These are phyloP conservation scores for Coemansia sp. DNA, from an alignment of 192 early-diverging fungal genomes.

Conservation along the genomic window DNA sequence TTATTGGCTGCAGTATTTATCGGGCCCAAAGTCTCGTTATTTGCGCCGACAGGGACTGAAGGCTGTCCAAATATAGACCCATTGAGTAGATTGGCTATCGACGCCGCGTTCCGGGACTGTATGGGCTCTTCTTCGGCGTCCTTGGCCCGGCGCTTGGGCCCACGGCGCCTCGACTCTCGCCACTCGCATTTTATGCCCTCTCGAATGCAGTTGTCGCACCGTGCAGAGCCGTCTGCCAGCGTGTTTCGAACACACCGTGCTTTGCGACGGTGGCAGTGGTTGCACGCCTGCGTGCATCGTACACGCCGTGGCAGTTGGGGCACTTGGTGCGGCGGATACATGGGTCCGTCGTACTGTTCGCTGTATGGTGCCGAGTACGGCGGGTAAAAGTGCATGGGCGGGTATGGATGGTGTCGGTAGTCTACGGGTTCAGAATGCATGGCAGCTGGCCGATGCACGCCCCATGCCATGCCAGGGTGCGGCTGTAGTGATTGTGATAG, in stretches of 20 bases:
- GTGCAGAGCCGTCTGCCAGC: constrained; percentile 29
- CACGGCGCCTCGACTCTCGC: constrained; percentile 33
- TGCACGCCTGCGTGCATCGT: constrained; percentile 40
- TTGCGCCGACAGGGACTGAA: not conserved
- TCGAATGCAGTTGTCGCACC: constrained; percentile 40
- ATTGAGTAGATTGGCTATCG: constrained; percentile 34
- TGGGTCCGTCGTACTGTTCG: not conserved
- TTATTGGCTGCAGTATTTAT: not conserved
- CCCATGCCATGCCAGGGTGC: not conserved
- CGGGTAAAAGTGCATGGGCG: not conserved
- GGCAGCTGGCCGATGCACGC: not conserved
- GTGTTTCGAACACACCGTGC: constrained; percentile 39
- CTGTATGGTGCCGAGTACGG: not conserved
- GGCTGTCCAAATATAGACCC: not conserved
- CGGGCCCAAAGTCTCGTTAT: not conserved
- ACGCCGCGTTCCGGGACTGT: constrained; percentile 5
- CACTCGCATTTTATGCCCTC: constrained; percentile 32
- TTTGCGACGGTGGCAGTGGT: constrained; percentile 42
- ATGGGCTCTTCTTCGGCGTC: not conserved
- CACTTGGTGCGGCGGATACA: constrained; percentile 4
- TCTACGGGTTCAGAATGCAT: constrained; percentile 1
- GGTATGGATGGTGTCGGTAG: constrained; percentile 20
- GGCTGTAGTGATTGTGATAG: not conserved
- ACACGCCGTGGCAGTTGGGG: constrained; percentile 21
- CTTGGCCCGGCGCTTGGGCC: constrained; percentile 20